phyloP scores from a whole-genome alignment of 2,329 filamentous ascomycete species.

The Esteya vermicola region DNA sequence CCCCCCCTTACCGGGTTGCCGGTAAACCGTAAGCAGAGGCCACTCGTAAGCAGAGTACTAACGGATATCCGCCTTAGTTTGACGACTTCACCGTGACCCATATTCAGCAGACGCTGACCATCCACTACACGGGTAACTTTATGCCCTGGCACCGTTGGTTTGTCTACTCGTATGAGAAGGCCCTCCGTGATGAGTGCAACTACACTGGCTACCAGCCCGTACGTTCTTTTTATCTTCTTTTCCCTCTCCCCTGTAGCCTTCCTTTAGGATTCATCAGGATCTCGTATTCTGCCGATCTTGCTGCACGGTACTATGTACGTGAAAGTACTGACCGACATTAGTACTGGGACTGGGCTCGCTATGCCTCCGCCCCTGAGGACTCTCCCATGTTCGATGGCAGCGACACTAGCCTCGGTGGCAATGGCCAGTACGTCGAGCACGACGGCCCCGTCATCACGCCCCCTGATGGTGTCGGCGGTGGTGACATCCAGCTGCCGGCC shows the following conservation, averaged over 20 bases:
- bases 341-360: slow-evolving; percentile 36
- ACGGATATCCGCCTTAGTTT: no score
- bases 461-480: slow-evolving; percentile 14
- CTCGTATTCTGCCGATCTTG: no score
- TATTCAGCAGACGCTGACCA: slow-evolving; percentile 9
- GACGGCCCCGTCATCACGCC: slow-evolving; percentile 16
- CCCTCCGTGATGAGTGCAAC: slow-evolving; percentile 18
- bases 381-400: slow-evolving; percentile 39
- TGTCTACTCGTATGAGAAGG: slow-evolving; percentile 17
- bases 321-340: no score
- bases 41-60: no score
- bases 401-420: slow-evolving; percentile 28
- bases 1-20: no score
- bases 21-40: no score
- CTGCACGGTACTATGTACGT: no score
- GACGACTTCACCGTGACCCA: slow-evolving; percentile 9
- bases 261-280: not conserved
- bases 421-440: slow-evolving; percentile 23
- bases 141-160: slow-evolving; percentile 22
- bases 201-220: slow-evolving; percentile 13
- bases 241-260: not conserved
- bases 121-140: slow-evolving; percentile 16
- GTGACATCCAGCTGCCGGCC: slow-evolving; percentile 15
- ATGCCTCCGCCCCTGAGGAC: slow-evolving; percentile 23
- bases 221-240: slow-evolving; percentile 8